A percentile compares a stretch with the other conserved stretches of the same genome.
Conservation (phyloP, 2,329 filamentous ascomycete genomes). For the Clarireedia sp. region DNA sequence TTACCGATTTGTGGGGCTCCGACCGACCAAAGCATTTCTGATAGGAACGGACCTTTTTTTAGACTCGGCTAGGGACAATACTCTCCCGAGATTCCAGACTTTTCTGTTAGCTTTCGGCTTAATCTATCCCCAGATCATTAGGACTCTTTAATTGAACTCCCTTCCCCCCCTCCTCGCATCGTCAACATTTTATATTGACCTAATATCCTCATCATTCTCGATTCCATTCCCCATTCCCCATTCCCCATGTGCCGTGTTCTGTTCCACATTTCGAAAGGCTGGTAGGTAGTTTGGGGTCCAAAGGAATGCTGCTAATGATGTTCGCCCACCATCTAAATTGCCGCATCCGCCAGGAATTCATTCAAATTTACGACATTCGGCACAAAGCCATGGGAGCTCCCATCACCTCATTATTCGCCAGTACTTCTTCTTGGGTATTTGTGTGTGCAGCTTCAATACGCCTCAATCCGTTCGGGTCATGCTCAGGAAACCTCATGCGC, state of each 20-base stretch:
- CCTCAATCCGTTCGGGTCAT: background rate
- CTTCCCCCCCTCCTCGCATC: too few relatives aligned
- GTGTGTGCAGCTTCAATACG: background rate
- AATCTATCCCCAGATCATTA: too few relatives aligned
- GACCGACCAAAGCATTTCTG: background rate
- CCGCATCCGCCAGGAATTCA: slow-evolving; percentile 4
- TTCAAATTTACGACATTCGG: slow-evolving; percentile 1
- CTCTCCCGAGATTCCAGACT: background rate
- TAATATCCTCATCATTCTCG: background rate
- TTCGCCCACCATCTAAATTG: background rate
- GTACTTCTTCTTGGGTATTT: background rate
- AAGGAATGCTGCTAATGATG: slow-evolving; percentile 2
- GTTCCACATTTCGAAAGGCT: background rate
- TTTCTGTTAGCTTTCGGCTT: background rate
- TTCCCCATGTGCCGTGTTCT: too few relatives aligned
- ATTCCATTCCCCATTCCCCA: background rate
- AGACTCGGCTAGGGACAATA: background rate
- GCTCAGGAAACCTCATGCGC: background rate
- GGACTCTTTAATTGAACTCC: too few relatives aligned
- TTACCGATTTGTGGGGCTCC: background rate
- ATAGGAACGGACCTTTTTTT: slow-evolving; percentile 6
- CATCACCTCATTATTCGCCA: background rate
- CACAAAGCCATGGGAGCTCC: background rate
- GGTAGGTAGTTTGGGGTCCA: background rate
- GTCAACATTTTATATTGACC: too few relatives aligned